Base-by-base conservation (phyloP, 805 yeast genomes). In the Blastobotrys muscicola region DNA sequence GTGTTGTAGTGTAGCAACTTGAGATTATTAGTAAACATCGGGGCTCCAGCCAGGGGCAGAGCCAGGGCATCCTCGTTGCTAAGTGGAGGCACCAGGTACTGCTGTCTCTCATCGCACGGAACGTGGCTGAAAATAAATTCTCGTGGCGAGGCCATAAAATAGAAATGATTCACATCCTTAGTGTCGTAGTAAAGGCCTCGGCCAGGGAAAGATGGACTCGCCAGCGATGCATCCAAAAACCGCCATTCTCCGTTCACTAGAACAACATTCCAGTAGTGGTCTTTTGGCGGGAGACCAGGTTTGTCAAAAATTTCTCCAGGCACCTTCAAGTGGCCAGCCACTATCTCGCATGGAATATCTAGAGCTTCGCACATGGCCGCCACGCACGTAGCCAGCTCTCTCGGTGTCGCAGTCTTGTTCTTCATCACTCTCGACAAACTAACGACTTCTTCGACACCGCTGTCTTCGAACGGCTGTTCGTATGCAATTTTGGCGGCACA, bases 241-340 rank as follows among this genome's bases (percentile, higher is more conserved):
- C 90, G 69, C 76, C 89, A 87, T 57, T 83, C 82, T 33, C 80
- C 79, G 47, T 85, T 81, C 11, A 87, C 62, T 31, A 82, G 60
- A 1, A 87, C 78, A 1, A 94, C 78, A 44, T 86, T 71, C 98
- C 98, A 92, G 44, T 84, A 77, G 62, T 92, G 98, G 55, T 87
- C 85, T n/a, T 66, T 64, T 50, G 70, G 73, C 15, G 31, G 23
- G 1, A 54, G 46, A n/a, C 61, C 61, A 8, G 51, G 52, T 2
- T 52, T 37, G 46, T 68, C 75, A 47, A 73, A 72, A 39, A 70
- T 65, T 43, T 72, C 79, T 48, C 78, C 78, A 7, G 95, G 94
- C 20, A 79, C 75, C 57, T 89, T 85, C 65, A 89, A 71, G 55
- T 83, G 84, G 3, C 98, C 98, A 20, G 78, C 66, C 2, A 92